Evolutionary conservation across 345 rosid species (phyloP).

Genomic region (Eucalyptus decipiens): DNA sequence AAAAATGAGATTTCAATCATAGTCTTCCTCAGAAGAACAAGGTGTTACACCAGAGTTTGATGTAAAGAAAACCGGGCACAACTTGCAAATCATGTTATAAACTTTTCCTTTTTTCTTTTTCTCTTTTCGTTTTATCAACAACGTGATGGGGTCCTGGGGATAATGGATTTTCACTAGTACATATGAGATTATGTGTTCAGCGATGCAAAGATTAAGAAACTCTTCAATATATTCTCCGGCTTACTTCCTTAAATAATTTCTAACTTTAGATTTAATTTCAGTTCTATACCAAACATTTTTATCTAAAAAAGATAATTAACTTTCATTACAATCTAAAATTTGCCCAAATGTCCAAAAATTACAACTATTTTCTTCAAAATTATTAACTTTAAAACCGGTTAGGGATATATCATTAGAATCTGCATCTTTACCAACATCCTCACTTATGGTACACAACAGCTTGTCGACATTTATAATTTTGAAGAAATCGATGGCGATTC

Average conservation of each 20-base stretch:
- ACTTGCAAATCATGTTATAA: background rate
- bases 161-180: background rate
- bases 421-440: rapidly evolving
- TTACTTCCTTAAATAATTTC: background rate
- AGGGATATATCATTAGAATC: background rate
- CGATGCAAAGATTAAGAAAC: background rate
- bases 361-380: background rate
- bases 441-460: background rate
- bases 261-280: background rate
- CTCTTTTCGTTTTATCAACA: background rate
- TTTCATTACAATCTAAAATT: background rate
- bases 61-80: background rate
- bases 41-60: background rate
- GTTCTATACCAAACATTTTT: background rate
- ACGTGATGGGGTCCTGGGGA: background rate
- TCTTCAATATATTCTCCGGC: background rate
- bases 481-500: background rate
- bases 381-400: background rate
- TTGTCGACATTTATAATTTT: background rate
- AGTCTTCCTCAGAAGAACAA: background rate
- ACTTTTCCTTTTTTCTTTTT: background rate
- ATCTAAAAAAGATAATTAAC: background rate
- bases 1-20: background rate
- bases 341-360: background rate
- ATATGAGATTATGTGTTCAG: background rate